Percentiles rank a stretch among this genome's conserved stretches.
These are phyloP conservation scores for Phytophthora colocasiae DNA, from an alignment of 352 stramenopile species.

Conservation along the genomic window DNA sequence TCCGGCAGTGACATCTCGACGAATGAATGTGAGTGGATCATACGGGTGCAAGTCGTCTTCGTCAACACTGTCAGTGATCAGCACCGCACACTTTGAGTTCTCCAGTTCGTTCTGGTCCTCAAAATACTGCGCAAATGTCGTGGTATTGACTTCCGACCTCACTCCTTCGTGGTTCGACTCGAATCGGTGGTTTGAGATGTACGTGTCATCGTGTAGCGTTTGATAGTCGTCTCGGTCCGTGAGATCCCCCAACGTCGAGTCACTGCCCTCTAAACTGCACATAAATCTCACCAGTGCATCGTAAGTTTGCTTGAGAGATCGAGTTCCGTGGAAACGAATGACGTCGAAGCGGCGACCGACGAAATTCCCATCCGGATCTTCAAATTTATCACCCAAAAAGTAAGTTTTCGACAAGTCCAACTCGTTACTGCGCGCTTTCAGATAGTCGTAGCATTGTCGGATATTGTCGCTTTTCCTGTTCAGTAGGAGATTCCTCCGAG, in stretches of 20 bases:
- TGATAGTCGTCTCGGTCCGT: not conserved
- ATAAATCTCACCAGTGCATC: not conserved
- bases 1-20: not conserved
- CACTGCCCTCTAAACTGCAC: not conserved
- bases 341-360: not conserved
- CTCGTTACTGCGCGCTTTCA: not conserved
- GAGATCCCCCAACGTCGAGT: not conserved
- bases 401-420: not conserved
- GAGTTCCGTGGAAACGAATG: not conserved
- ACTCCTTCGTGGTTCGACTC: not conserved
- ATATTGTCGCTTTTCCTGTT: not conserved
- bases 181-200: constrained; percentile 1
- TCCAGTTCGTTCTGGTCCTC: not conserved
- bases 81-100: not conserved
- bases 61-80: not conserved
- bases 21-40: not conserved
- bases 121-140: not conserved
- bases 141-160: not conserved
- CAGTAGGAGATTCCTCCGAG: not conserved
- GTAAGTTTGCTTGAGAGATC: not conserved
- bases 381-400: not conserved
- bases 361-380: not conserved
- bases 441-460: not conserved
- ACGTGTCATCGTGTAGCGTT: not conserved
- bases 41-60: not conserved